Base-by-base conservation (phyloP, 345 rosid genomes). In the Rhodomyrtus tomentosa region DNA sequence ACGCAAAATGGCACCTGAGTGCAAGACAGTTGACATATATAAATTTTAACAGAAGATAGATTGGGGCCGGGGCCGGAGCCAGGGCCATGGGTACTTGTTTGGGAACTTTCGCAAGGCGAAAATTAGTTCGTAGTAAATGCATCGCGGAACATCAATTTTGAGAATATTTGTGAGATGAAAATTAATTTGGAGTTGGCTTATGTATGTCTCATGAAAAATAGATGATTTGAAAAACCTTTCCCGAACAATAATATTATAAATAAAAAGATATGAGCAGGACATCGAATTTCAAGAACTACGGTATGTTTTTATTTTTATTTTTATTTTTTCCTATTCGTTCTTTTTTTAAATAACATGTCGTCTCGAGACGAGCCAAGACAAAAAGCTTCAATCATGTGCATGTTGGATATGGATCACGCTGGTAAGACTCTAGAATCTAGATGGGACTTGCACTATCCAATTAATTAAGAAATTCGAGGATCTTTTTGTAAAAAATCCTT, bases 81-180 rank as follows among this genome's bases (percentile, higher is more conserved):
- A 8, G 0, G 20, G 3, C 4, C 3, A 1, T 4, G 40, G 24
- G 76, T 4, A 32, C 24, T 0, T 6, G 4, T 54, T 54, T 54
- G n/a, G 24, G n/a, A 54, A 10, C 9, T 54, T 54, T 54, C 4
- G n/a, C 5, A 3, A 22, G 10, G n/a, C 4, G 0, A 7, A 24
- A 54, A 22, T 54, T 54, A 62, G 2, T 2, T 36, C 0, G 76
- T 11, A 24, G 12, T 68, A n/a, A n/a, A n/a, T n/a, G n/a, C n/a
- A n/a, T n/a, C n/a, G n/a, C n/a, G n/a, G n/a, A n/a, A n/a, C n/a
- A n/a, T n/a, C 0, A 18, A 68, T 12, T 4, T 68, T 0, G 4
- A 2, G 73, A 29, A 3, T 29, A 0, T 1, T 15, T 59, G 73
- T 29, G 40, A 59, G 73, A 29, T 59, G 73, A 59, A 59, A 59